phyloP scores from a whole-genome alignment of 2,329 filamentous ascomycete genomes.

The Dactylonectria macrodidyma region DNA sequence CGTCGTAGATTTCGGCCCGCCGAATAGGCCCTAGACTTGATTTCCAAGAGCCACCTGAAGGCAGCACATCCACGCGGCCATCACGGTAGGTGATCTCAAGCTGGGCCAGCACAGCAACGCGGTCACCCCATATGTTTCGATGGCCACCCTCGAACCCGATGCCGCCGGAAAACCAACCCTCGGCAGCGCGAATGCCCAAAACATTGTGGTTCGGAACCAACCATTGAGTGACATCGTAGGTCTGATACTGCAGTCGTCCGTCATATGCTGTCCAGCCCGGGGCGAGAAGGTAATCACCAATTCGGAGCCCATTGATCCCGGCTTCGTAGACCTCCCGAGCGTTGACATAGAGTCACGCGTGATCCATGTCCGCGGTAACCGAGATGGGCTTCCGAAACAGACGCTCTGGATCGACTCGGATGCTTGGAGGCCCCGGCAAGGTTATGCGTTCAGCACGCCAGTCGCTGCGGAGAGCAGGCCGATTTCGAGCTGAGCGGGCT shows the following conservation, averaged over 20 bases:
- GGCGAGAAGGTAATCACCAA: conserved; percentile 58
- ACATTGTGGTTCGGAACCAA: conserved; percentile 44
- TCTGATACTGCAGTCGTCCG: conserved; percentile 63
- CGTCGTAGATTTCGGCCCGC: conserved; percentile 64
- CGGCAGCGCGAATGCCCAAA: conserved; percentile 53
- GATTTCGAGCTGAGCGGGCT: conserved; percentile 45
- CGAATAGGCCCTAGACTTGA: conserved; percentile 52
- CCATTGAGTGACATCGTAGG: conserved; percentile 62
- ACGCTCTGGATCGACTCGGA: conserved; percentile 13
- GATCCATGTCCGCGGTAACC: not conserved
- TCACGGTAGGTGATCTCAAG: conserved; percentile 55
- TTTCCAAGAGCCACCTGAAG: conserved; percentile 58
- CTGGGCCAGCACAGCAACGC: conserved; percentile 56
- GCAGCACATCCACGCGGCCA: conserved; percentile 46
- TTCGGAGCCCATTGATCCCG: conserved; percentile 59
- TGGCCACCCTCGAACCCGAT: conserved; percentile 48
- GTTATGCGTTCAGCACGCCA: conserved; percentile 49
- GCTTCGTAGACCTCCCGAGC: conserved; percentile 61
- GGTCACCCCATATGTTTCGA: conserved; percentile 58
- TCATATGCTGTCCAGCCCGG: conserved; percentile 67
- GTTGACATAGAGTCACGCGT: conserved; percentile 62
- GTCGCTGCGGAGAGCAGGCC: conserved; percentile 49
- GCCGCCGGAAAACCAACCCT: conserved; percentile 65
- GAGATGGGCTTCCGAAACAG: conserved; percentile 29
- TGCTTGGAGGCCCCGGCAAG: too few relatives aligned